phyloP scores from a whole-genome alignment of 768 basidiomycete species.

The Coprinopsis strossmayeri region DNA sequence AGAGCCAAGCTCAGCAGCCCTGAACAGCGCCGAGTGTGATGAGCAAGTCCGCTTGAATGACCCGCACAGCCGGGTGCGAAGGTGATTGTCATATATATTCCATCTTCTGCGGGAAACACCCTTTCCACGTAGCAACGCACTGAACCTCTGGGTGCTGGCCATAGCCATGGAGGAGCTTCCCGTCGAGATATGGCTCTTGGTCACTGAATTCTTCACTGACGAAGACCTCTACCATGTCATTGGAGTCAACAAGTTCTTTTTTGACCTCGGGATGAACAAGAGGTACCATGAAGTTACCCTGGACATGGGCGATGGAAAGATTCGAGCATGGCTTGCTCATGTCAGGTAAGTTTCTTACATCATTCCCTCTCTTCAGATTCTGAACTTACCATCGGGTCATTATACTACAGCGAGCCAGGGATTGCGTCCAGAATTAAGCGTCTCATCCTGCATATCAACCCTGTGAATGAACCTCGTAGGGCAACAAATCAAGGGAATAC shows the following conservation, averaged over 20 bases:
- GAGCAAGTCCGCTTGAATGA: too few species aligned
- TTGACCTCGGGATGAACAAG: constrained; percentile 8
- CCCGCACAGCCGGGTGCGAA: too few species aligned
- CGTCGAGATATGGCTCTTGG: constrained; percentile 5
- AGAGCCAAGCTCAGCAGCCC: too few species aligned
- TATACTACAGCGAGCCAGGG: background rate
- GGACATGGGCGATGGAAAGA: background rate
- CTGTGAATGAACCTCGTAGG: background rate
- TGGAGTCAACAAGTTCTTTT: constrained; percentile 11
- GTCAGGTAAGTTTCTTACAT: background rate
- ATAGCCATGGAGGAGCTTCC: constrained; percentile 9
- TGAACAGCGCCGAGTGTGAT: too few species aligned
- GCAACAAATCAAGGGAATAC: constrained; percentile 3
- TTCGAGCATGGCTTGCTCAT: background rate
- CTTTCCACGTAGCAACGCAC: too few species aligned
- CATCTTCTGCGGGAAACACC: too few species aligned
- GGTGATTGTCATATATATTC: too few species aligned
- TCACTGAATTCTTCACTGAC: constrained; percentile 3
- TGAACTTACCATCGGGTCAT: background rate
- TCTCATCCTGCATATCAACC: background rate
- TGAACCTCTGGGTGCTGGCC: too few species aligned
- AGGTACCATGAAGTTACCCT: constrained; percentile 6
- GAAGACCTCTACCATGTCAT: constrained; percentile 6
- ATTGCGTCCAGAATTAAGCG: constrained; percentile 3
- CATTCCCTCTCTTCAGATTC: background rate